Evolutionary conservation across 192 early-diverging fungal species (phyloP).

Genomic region (Radiomyces spectabilis): DNA sequence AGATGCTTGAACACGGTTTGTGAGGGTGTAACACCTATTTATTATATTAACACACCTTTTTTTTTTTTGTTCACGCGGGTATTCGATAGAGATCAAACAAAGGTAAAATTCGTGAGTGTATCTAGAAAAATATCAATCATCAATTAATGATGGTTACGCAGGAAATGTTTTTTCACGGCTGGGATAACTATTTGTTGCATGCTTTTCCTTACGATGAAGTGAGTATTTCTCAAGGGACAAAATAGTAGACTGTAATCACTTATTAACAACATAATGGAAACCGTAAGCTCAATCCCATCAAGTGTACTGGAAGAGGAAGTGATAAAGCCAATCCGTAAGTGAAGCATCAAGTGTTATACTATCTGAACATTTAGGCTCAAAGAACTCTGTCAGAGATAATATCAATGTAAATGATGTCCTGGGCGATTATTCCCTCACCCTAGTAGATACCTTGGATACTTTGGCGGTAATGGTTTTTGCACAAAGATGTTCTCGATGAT

Average conservation of each 20-base stretch:
- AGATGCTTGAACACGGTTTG: too few species aligned
- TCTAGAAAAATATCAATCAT: neutral
- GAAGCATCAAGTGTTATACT: neutral
- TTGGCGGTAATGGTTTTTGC: constrained; percentile 49
- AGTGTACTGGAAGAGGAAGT: constrained; percentile 67
- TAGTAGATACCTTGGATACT: constrained; percentile 87
- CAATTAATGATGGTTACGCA: constrained; percentile 11
- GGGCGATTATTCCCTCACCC: constrained; percentile 88
- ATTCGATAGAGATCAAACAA: constrained; percentile 5
- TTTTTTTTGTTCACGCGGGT: too few species aligned
- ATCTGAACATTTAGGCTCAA: neutral
- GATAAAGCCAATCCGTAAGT: constrained; percentile 56
- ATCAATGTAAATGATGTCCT: constrained; percentile 87
- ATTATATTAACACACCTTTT: too few species aligned
- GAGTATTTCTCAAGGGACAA: neutral
- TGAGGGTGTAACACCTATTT: too few species aligned
- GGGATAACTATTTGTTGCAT: constrained; percentile 68
- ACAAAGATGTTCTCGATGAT: neutral
- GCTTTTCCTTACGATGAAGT: constrained; percentile 88
- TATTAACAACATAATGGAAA: neutral
- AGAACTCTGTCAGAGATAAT: constrained; percentile 19
- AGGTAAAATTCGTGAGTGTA: neutral
- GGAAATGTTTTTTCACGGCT: constrained; percentile 76
- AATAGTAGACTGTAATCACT: neutral
- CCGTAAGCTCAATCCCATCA: constrained; percentile 66